A percentile compares a stretch with the other conserved stretches of the same genome.
Conservation (phyloP, 257 asterid species). For the Nicotiana sylvestris region DNA sequence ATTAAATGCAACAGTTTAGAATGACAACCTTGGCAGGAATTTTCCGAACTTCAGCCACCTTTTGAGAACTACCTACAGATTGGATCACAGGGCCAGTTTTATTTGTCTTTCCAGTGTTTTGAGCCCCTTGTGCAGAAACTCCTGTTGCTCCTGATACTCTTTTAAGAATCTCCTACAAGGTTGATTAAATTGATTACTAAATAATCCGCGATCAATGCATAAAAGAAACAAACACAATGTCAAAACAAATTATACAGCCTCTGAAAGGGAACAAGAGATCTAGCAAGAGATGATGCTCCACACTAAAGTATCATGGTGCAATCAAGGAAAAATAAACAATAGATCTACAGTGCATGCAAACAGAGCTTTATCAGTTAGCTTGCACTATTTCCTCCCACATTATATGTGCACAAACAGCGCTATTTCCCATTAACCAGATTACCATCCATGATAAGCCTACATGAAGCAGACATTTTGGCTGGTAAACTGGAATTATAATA, state of each 20-base stretch:
- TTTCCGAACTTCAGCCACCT: conserved; percentile 38
- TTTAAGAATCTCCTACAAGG: conserved; percentile 58
- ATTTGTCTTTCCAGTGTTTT: conserved; percentile 34
- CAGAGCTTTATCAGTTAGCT: not conserved
- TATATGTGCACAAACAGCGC: not conserved
- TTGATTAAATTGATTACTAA: conserved; percentile 4
- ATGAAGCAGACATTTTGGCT: not conserved
- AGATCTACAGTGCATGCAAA: not conserved
- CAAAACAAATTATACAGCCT: conserved; percentile 9
- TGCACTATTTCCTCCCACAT: not conserved
- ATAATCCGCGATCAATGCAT: conserved; percentile 16
- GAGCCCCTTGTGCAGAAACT: conserved; percentile 36
- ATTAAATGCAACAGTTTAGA: not conserved
- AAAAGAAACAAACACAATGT: conserved; percentile 5
- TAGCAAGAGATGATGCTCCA: conserved; percentile 9
- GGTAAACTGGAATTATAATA: not conserved
- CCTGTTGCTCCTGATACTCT: conserved; percentile 50
- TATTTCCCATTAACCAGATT: not conserved
- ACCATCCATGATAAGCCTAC: not conserved
- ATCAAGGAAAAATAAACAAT: not conserved
- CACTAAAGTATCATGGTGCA: not conserved
- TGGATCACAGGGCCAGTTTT: conserved; percentile 26
- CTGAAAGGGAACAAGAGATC: conserved; percentile 11
- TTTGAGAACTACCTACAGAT: conserved; percentile 36
- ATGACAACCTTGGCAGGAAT: conserved; percentile 39